Evolutionary conservation across 495 filamentous ascomycete species (phyloP), one percentile per base, ranked within the genome.

Genomic region (Aspergillus nidulans): DNA sequence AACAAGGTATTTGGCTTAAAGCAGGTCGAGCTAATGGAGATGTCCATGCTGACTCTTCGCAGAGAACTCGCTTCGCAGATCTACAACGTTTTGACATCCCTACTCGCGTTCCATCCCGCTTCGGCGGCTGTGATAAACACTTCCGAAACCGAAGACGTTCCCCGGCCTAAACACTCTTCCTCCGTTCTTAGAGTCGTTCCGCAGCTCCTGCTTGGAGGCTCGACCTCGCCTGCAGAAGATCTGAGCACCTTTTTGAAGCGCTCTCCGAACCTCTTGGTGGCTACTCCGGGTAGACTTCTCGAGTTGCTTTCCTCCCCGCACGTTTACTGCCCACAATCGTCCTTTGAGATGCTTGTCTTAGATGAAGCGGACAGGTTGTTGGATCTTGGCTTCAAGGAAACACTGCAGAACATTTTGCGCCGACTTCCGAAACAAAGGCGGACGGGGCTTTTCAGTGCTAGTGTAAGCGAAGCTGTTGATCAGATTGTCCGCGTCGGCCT

Each of bases 301-400:
- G 94, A 97, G 57, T 76, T 97, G 4, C 82, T 98, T 16, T 87
- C 88, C 5, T 95, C 90, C n/a, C 88, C 84, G 7, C 88, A 95
- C 68, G 92, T 97, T 4, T 88, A 95, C 64, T 90, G 87, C 56
- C 85, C 92, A 0, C 85, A 90, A 49, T 91, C 91, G 24, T 88
- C 87, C 0, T 96, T 96, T 61, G 91, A 97, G 62, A 83, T 88
- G 53, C 79, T 98, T 12, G 87, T 98, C 43, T 77, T 98, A 48
- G 94, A 98, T 63, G 94, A 98, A 71, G 94, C 94, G 39, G 94
- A 98, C 65, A 75, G 95, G 50, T 72, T 98, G 21, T 74, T 98
- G 7, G 95, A 98, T 69, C 77, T 97, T n/a, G 95, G 95, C 8
- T 97, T 98, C 74, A 91, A 91, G 63, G 84, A 92, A 7, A 88